Evolutionary conservation across 805 yeast genomes (phyloP), one percentile per base, ranked within the genome.

Genomic region (Ogataea ganodermae): DNA sequence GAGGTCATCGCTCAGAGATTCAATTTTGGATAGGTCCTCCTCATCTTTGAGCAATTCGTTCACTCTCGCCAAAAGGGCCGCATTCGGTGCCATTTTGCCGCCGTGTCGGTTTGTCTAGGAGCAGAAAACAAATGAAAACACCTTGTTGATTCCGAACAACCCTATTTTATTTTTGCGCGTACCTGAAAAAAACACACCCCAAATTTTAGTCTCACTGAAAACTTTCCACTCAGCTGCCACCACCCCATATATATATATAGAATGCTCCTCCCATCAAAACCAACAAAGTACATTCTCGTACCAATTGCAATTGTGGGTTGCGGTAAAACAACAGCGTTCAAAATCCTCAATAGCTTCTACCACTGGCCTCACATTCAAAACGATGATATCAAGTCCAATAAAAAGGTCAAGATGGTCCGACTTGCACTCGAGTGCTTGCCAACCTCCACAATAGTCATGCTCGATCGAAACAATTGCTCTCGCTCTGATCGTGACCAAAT

Each of bases 251-350:
- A n/a, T n/a, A n/a, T n/a, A n/a, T n/a, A n/a, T n/a, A n/a, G n/a
- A n/a, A n/a, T n/a, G n/a, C n/a, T n/a, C 5, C 16, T 4, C 16
- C 4, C 37, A 18, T 14, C 22, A 18, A 33, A 33, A 33, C 21
- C 27, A 22, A 33, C 18, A 14, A 38, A 44, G 27, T 81, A 76
- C 58, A 72, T 88, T 0, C 59, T 90, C 5, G 74, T 88, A 1
- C 91, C 97, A 1, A 78, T 89, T 2, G 87, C 96, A 0, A 85
- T 92, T 0, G 76, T 89, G 40, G 97, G 96, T 0, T 86, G 96
- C 65, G 97, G 97, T 3, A 90, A 90, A 60, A 87, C 96, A 0
- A 86, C 96, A 0, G 75, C 83, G 0, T 80, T 84, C n/a, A 63
- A 76, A 26, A 79, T 89, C 0, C 70, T 90, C 36, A 51, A 56